A percentile compares a stretch with the other conserved stretches of the same genome.
These are phyloP conservation scores for Penicillium waksmanii DNA, from an alignment of 495 filamentous ascomycete genomes.

Conservation along the genomic window DNA sequence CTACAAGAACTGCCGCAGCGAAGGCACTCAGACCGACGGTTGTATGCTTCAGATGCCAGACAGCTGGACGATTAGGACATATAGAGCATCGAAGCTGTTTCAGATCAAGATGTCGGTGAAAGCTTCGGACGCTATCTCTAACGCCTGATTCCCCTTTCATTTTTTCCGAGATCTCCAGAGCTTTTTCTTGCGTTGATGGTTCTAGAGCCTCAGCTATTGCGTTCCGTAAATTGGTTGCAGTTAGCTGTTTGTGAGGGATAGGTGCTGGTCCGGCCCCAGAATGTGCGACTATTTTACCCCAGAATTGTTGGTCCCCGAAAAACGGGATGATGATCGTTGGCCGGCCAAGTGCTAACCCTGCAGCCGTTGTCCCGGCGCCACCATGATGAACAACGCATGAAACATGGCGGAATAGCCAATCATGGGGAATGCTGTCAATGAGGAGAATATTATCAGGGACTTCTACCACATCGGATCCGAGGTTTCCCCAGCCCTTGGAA, in stretches of 20 bases:
- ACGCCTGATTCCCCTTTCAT: constrained; percentile 69
- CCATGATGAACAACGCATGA: constrained; percentile 81
- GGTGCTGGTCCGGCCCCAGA: constrained; percentile 74
- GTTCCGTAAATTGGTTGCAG: constrained; percentile 60
- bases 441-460: constrained; percentile 73
- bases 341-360: constrained; percentile 66
- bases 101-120: constrained; percentile 68
- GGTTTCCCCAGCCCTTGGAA: constrained; percentile 79
- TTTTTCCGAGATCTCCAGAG: constrained; percentile 57
- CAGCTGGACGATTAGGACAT: constrained; percentile 65
- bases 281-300: constrained; percentile 74
- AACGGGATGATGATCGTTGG: constrained; percentile 82
- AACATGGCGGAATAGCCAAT: constrained; percentile 80
- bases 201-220: constrained; percentile 63
- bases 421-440: constrained; percentile 78
- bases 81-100: constrained; percentile 65
- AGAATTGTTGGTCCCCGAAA: constrained; percentile 86
- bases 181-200: constrained; percentile 57
- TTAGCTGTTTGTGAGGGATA: constrained; percentile 71
- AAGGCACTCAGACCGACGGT: constrained; percentile 67
- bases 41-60: constrained; percentile 70
- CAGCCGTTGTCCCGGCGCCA: constrained; percentile 80
- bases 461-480: constrained; percentile 63
- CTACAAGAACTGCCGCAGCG: constrained; percentile 66
- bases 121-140: constrained; percentile 64